Evolutionary conservation across 805 yeast genomes (phyloP), one percentile per base, ranked within the genome.

Genomic region (Candida railenensis): DNA sequence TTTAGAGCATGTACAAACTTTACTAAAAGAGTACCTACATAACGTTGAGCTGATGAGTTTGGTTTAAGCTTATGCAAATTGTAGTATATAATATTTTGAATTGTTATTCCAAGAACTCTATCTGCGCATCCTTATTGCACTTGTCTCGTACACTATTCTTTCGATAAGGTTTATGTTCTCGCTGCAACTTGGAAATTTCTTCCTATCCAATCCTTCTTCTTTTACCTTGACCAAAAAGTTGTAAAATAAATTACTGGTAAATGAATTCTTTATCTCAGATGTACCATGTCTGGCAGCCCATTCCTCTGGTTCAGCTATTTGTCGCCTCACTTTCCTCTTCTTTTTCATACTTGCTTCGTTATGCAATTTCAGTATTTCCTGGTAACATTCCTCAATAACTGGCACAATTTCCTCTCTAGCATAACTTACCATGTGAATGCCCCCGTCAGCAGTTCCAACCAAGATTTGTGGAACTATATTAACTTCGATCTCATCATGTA

Each of bases 401-500:
- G 45, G 16, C 4, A 18, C 45, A 15, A 8, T 40, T 25, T 28
- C 16, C 9, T 12, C 34, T 12, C 14, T n/a, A 18, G 22, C 20
- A 18, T 43, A 33, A 19, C 40, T 34, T 22, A 33, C 40, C 42
- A 39, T 39, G 40, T 62, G 61, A 3, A 65, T 47, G 3, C 60
- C 69, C 14, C 71, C 71, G 44, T 54, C 52, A 7, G 56, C 57
- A 1, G 69, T 65, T 14, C 69, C 71, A 20, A 65, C 32, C 1
- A 63, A n/a, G 5, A n/a, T n/a, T 21, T n/a, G 21, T 9, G 42
- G 42, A 15, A 16, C 21, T 15, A 39, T 19, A 9, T 16, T 9
- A 9, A 39, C 19, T 25, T 25, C 30, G 11, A 25, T 25, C 20
- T 18, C 39, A 12, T 36, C 39, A 4, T 36, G 22, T 36, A 16